phyloP scores from a whole-genome alignment of 106 monocot genomes.

The Allium cepa region DNA sequence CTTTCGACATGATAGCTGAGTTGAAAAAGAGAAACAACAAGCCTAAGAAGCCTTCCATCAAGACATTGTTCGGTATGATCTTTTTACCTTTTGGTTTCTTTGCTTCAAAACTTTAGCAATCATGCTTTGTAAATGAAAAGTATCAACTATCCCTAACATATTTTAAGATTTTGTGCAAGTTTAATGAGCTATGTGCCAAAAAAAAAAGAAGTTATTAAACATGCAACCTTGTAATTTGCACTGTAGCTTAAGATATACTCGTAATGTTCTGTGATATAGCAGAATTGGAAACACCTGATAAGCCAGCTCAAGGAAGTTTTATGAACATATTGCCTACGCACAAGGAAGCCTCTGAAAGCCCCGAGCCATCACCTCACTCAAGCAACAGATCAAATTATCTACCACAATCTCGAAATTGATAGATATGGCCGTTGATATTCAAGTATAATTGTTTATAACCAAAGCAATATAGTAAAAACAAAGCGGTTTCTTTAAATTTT shows the following conservation, averaged over 20 bases:
- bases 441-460: slow-evolving; percentile 1
- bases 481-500: no score
- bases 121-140: no score
- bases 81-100: background rate
- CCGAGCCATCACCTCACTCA: slow-evolving; percentile 60
- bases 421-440: slow-evolving; percentile 3
- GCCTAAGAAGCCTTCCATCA: slow-evolving; percentile 70
- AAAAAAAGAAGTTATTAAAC: no score
- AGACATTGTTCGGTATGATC: slow-evolving; percentile 55
- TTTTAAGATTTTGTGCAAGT: no score
- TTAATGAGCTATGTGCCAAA: no score
- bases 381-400: slow-evolving; percentile 44
- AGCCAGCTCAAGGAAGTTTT: slow-evolving; percentile 73
- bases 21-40: slow-evolving; percentile 72
- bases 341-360: slow-evolving; percentile 58
- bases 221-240: no score
- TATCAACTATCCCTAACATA: no score
- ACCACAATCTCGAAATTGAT: slow-evolving; percentile 37
- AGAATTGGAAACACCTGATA: slow-evolving; percentile 12
- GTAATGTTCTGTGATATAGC: no score
- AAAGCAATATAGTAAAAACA: background rate
- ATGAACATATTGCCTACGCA: slow-evolving; percentile 77
- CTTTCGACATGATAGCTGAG: slow-evolving; percentile 31
- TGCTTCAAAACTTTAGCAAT: no score
- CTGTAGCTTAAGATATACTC: no score